phyloP scores from a whole-genome alignment of 352 stramenopile genomes.

The Halophytophthora polymorphica region DNA sequence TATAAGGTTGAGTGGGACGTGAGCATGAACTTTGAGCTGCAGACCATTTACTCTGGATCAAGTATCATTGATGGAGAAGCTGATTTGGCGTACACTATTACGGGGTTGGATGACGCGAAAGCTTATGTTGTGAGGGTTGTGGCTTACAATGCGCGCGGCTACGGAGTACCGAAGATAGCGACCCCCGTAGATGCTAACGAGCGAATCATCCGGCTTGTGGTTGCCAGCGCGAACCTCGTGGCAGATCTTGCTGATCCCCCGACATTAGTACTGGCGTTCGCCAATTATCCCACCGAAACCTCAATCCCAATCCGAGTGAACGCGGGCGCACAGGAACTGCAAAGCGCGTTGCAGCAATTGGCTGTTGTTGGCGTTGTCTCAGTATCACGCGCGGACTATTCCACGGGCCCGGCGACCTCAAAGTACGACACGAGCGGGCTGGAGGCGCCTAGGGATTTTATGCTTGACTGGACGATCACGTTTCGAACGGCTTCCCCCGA shows the following conservation, averaged over 20 bases:
- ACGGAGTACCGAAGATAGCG: conserved; percentile 50
- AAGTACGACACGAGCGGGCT: conserved; percentile 51
- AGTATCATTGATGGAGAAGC: conserved; percentile 24
- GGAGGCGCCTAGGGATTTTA: conserved; percentile 33
- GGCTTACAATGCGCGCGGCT: conserved; percentile 77
- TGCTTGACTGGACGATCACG: conserved; percentile 76
- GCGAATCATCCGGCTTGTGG: conserved; percentile 45
- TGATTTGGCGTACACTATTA: conserved; percentile 38
- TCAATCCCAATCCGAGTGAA: conserved; percentile 47
- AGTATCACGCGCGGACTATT: conserved; percentile 64
- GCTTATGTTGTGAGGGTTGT: conserved; percentile 82
- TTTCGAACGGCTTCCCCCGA: conserved; percentile 55
- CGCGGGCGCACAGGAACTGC: conserved; percentile 45
- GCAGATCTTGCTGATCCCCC: conserved; percentile 30
- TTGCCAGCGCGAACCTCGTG: conserved; percentile 28
- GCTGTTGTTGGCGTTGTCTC: conserved; percentile 48
- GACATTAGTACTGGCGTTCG: conserved; percentile 56
- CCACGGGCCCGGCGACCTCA: conserved; percentile 26
- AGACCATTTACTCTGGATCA: conserved; percentile 57
- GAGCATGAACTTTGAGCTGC: conserved; percentile 74
- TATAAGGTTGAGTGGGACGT: conserved; percentile 94
- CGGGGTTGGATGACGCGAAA: conserved; percentile 33
- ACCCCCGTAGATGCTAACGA: conserved; percentile 43
- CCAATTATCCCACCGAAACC: conserved; percentile 34
- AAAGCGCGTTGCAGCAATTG: conserved; percentile 52